A percentile compares a stretch with the other conserved stretches of the same genome.
phyloP scores from a whole-genome alignment of 2,329 filamentous ascomycete species.

The Diaporthe vaccinii region DNA sequence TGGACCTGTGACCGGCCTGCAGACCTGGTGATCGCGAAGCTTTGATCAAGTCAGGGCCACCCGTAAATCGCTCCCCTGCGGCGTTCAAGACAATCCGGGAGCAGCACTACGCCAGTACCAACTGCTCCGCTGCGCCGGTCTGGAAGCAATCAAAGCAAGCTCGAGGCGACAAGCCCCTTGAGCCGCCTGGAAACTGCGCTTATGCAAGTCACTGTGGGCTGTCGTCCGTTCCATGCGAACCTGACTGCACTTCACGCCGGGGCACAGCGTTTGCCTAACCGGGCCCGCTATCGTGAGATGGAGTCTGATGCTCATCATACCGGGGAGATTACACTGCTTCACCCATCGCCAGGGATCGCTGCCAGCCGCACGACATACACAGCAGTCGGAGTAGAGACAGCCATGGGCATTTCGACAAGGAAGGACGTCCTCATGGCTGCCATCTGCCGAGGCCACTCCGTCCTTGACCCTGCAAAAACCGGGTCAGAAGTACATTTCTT shows the following conservation, averaged over 20 bases:
- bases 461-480: constrained; percentile 17
- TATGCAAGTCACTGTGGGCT: constrained; percentile 41
- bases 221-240: constrained; percentile 25
- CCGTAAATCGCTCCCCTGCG: constrained; percentile 8
- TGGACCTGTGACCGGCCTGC: not conserved
- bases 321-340: constrained; percentile 41
- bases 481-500: not conserved
- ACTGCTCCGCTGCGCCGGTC: constrained; percentile 19
- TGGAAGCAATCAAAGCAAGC: constrained; percentile 11
- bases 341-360: constrained; percentile 38
- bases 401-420: not conserved
- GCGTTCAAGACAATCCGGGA: not conserved
- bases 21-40: not conserved
- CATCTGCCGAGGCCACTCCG: constrained; percentile 22
- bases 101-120: constrained; percentile 17
- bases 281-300: constrained; percentile 42
- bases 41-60: constrained; percentile 5
- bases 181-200: constrained; percentile 43
- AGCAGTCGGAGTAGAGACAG: not conserved
- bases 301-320: constrained; percentile 38
- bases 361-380: not conserved
- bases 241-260: constrained; percentile 27
- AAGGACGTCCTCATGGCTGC: not conserved
- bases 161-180: constrained; percentile 34
- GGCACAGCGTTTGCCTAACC: constrained; percentile 18